A percentile compares a stretch with the other conserved stretches of the same genome.
phyloP scores from a whole-genome alignment of 176 grass and related monocot species.

The Zoysia pacifica region DNA sequence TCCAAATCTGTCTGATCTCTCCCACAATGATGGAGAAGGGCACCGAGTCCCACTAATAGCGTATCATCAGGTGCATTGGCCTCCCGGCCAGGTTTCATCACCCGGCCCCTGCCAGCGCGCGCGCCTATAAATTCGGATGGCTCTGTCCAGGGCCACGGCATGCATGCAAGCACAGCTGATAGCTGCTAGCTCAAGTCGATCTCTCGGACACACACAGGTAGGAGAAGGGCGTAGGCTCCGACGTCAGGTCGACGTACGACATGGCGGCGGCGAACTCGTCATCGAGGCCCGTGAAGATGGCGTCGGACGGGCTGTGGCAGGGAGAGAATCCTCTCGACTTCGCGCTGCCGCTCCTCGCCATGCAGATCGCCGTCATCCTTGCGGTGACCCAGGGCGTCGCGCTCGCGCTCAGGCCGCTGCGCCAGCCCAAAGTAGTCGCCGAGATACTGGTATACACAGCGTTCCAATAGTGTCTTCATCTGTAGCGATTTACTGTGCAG shows the following conservation, averaged over 20 bases:
- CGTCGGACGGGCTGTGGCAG: constrained; percentile 64
- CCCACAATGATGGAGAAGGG: constrained; percentile 21
- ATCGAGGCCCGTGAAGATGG: constrained; percentile 35
- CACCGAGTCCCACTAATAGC: neutral
- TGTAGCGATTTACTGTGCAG: too few relatives aligned
- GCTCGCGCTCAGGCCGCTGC: constrained; percentile 46
- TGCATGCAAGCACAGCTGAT: neutral
- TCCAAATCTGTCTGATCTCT: neutral
- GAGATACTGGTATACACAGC: constrained; percentile 48
- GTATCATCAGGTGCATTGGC: constrained; percentile 35
- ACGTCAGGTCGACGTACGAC: neutral
- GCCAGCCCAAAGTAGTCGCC: constrained; percentile 53
- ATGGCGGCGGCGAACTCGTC: constrained; percentile 16
- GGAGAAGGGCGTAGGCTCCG: neutral
- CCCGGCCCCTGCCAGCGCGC: neutral
- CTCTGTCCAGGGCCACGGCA: neutral
- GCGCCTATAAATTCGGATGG: constrained; percentile 40
- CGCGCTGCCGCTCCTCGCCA: constrained; percentile 43
- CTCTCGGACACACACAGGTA: too few relatives aligned
- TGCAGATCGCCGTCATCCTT: constrained; percentile 51
- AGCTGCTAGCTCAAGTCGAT: neutral
- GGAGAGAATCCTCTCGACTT: constrained; percentile 54
- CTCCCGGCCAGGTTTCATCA: constrained; percentile 38
- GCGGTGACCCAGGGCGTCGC: constrained; percentile 41
- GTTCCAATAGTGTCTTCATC: too few relatives aligned